A percentile compares a stretch with the other conserved stretches of the same genome.
phyloP scores from a whole-genome alignment of 805 yeast species.

The Saturnispora sekii region DNA sequence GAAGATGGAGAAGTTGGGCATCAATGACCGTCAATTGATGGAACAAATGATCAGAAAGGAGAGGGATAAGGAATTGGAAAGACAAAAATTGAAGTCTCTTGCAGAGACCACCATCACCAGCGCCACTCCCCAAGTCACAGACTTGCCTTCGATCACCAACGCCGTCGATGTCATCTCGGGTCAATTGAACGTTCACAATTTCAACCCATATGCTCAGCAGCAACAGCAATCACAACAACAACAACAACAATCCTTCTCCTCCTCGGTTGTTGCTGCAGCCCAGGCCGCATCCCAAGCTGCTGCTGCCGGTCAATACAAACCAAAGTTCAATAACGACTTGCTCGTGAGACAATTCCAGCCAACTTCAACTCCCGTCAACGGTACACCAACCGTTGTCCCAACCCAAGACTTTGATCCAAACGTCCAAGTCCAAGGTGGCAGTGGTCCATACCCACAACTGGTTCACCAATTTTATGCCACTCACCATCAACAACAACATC shows the following conservation, averaged over 20 bases:
- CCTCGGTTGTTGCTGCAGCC: neutral
- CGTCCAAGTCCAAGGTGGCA: too few species aligned
- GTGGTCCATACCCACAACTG: neutral
- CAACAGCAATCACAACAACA: constrained; percentile 3
- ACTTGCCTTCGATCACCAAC: constrained; percentile 5
- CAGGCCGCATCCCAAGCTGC: neutral
- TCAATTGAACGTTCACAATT: constrained; percentile 4
- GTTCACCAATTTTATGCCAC: constrained; percentile 3
- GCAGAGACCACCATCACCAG: constrained; percentile 5
- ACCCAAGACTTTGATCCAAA: too few species aligned
- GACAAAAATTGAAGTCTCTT: constrained; percentile 7
- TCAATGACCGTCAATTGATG: constrained; percentile 7
- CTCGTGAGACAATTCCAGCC: constrained; percentile 9
- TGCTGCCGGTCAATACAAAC: constrained; percentile 4
- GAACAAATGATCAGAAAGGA: constrained; percentile 9
- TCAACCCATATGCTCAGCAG: constrained; percentile 3
- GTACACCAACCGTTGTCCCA: too few species aligned
- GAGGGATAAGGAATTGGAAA: constrained; percentile 8
- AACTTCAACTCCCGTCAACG: neutral
- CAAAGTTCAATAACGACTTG: constrained; percentile 7
- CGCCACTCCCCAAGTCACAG: neutral
- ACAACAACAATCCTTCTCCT: neutral
- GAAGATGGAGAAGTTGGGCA: constrained; percentile 7
- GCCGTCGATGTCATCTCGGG: constrained; percentile 9
- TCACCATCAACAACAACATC: neutral